Percentiles rank a stretch among this genome's conserved stretches.
Evolutionary conservation across 176 grass and related monocot genomes (phyloP).

Genomic region (Hordeum marinum): DNA sequence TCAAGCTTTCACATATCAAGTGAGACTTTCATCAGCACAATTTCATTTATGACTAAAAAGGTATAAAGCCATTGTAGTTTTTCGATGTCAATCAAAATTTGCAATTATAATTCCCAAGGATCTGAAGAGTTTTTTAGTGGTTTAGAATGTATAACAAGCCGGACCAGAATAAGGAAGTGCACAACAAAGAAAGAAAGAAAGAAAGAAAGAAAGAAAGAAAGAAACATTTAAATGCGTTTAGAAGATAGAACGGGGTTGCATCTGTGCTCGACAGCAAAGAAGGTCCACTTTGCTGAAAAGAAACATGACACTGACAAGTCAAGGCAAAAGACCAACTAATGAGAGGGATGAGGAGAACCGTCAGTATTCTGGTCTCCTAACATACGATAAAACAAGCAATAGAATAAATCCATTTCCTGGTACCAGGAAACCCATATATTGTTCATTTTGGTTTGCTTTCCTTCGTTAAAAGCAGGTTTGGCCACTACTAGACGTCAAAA

Average conservation of each 20-base stretch:
- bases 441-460: background rate
- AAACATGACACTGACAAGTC: conserved; percentile 29
- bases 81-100: background rate
- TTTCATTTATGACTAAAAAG: background rate
- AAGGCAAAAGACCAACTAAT: background rate
- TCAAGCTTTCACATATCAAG: background rate
- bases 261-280: conserved; percentile 3
- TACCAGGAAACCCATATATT: background rate
- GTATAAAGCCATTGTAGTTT: background rate
- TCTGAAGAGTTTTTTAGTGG: background rate
- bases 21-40: conserved; percentile 7
- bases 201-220: background rate
- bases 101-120: background rate
- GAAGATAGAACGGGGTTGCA: background rate
- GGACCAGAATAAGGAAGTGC: background rate
- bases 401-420: conserved; percentile 1
- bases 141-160: background rate
- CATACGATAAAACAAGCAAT: conserved; percentile 8
- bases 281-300: conserved; percentile 19
- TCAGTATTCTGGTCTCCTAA: conserved; percentile 17
- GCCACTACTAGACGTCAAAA: background rate
- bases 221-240: background rate
- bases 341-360: conserved; percentile 19
- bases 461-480: conserved; percentile 5
- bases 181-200: too few species aligned